A percentile compares a stretch with the other conserved stretches of the same genome.
phyloP scores from a whole-genome alignment of 495 filamentous ascomycete species.

The Aspergillus panamensis region DNA sequence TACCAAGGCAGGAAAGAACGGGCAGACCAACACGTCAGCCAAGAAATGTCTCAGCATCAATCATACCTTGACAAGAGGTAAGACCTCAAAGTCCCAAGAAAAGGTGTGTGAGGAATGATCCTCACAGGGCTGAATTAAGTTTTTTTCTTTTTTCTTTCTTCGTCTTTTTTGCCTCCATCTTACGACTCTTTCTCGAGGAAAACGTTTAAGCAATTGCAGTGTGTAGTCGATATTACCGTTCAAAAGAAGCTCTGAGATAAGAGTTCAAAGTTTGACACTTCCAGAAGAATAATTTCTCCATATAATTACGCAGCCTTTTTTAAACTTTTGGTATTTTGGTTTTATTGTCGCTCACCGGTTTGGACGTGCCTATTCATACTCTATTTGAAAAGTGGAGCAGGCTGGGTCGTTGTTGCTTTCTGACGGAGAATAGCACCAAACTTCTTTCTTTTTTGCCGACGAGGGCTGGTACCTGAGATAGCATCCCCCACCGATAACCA shows the following conservation, averaged over 20 bases:
- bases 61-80: neutral
- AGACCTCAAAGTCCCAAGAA: neutral
- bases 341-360: slow-evolving; percentile 5
- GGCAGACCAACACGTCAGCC: slow-evolving; percentile 31
- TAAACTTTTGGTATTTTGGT: neutral
- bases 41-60: slow-evolving; percentile 18
- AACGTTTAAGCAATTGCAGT: neutral
- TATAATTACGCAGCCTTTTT: neutral
- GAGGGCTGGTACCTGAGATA: slow-evolving; percentile 12
- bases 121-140: slow-evolving; percentile 12
- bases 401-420: slow-evolving; percentile 10
- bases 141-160: slow-evolving; percentile 1
- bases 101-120: slow-evolving; percentile 11
- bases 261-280: no score
- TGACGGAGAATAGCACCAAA: neutral
- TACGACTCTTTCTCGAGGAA: no score
- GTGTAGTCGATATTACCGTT: neutral
- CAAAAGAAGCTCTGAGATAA: neutral
- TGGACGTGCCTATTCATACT: slow-evolving; percentile 7
- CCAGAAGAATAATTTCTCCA: neutral
- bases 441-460: slow-evolving; percentile 1
- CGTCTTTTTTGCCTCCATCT: neutral
- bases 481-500: slow-evolving; percentile 12
- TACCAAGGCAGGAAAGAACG: slow-evolving; percentile 14
- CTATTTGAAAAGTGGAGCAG: slow-evolving; percentile 12